Conservation (phyloP, 768 basidiomycete genomes). For the Russula abietina region DNA sequence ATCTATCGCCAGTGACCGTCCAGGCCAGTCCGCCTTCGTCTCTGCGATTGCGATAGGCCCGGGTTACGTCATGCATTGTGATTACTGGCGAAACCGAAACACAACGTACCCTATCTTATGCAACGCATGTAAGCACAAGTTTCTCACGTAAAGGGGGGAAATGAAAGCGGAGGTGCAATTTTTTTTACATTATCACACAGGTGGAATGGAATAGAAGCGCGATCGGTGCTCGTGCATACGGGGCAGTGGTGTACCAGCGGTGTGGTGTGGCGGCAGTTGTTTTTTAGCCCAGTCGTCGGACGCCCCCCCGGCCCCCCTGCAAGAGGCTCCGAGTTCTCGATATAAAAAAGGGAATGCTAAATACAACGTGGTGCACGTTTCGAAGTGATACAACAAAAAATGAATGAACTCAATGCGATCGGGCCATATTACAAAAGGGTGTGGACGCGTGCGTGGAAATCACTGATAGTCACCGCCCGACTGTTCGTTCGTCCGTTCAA, state of each 20-base stretch:
- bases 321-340: conserved; percentile 7
- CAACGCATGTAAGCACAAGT: neutral
- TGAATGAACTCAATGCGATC: neutral
- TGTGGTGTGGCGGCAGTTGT: neutral
- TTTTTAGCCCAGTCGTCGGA: neutral
- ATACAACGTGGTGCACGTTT: neutral
- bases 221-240: neutral
- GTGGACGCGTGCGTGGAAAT: neutral
- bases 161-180: neutral
- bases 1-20: too few relatives aligned
- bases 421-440: neutral
- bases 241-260: neutral
- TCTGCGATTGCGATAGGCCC: too few relatives aligned
- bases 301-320: too few relatives aligned
- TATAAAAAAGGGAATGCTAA: neutral
- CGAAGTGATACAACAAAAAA: neutral
- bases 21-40: too few relatives aligned
- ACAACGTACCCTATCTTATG: too few relatives aligned
- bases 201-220: conserved; percentile 10
- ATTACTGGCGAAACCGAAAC: neutral
- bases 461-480: neutral
- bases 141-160: neutral
- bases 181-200: neutral
- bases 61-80: too few relatives aligned
- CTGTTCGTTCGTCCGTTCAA: neutral